Evolutionary conservation across 306 rosid genomes (phyloP).

Genomic region (Vigna mungo): DNA sequence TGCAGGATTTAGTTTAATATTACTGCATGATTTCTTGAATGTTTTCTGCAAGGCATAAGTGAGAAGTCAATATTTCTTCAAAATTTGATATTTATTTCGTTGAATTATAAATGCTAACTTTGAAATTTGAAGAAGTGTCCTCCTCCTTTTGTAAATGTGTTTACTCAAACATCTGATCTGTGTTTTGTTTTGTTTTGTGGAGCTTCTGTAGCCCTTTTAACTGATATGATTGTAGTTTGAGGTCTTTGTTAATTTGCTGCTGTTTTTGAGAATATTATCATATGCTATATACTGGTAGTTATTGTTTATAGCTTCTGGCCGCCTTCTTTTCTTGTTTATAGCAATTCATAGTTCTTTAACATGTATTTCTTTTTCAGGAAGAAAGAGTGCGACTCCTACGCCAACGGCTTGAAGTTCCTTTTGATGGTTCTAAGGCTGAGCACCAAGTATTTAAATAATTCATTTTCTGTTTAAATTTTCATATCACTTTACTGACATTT

Average conservation of each 20-base stretch:
- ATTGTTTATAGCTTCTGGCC: not conserved
- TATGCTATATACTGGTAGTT: not conserved
- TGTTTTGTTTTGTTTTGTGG: not conserved
- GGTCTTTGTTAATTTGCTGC: not conserved
- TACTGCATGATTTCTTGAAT: slow-evolving; percentile 34
- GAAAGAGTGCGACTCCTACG: slow-evolving; percentile 69
- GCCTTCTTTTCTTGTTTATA: slow-evolving; percentile 22
- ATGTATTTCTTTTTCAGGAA: slow-evolving; percentile 60
- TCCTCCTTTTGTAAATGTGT: not conserved
- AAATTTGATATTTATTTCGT: slow-evolving; percentile 27
- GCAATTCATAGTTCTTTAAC: slow-evolving; percentile 8
- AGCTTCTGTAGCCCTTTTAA: slow-evolving; percentile 18
- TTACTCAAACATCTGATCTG: slow-evolving; percentile 6
- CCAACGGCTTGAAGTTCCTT: slow-evolving; percentile 81
- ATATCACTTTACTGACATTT: slow-evolving; percentile 29
- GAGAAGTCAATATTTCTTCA: slow-evolving; percentile 22
- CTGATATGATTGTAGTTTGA: not conserved
- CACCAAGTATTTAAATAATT: slow-evolving; percentile 74
- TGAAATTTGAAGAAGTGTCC: not conserved
- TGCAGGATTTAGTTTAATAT: slow-evolving; percentile 30
- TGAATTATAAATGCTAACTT: slow-evolving; percentile 17
- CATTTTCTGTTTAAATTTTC: not conserved
- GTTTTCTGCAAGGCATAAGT: slow-evolving; percentile 10
- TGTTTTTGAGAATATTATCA: not conserved
- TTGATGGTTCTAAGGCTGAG: slow-evolving; percentile 80